These are phyloP conservation scores for Serendipita sp. DNA, from an alignment of 768 basidiomycete genomes.

Conservation along the genomic window DNA sequence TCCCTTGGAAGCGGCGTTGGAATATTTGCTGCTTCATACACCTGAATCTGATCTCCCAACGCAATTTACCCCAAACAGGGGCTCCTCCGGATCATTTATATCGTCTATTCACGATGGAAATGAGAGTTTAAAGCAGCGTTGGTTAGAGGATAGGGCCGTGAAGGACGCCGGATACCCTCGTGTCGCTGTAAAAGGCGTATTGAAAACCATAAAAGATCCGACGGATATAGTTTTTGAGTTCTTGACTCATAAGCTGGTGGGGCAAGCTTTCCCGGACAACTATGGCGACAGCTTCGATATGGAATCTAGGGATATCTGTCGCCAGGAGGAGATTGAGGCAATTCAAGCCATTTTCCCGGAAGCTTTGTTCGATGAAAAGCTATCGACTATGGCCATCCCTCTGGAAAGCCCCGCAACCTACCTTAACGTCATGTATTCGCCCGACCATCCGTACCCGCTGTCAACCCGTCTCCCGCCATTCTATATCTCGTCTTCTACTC, in stretches of 20 bases:
- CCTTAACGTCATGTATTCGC: conserved; percentile 48
- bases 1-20: conserved; percentile 62
- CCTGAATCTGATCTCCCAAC: conserved; percentile 79
- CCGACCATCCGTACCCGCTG: conserved; percentile 29
- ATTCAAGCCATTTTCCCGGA: conserved; percentile 13
- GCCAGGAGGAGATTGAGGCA: conserved; percentile 22
- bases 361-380: not conserved
- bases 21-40: conserved; percentile 66
- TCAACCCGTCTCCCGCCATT: conserved; percentile 43
- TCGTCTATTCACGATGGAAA: conserved; percentile 45
- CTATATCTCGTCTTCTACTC: conserved; percentile 51
- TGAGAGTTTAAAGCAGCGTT: conserved; percentile 51
- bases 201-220: conserved; percentile 11
- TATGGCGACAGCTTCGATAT: conserved; percentile 12
- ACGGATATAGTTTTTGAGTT: not conserved
- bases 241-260: not conserved
- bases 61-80: conserved; percentile 46
- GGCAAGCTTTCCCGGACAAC: not conserved
- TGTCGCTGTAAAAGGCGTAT: conserved; percentile 40
- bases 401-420: conserved; percentile 47
- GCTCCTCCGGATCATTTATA: conserved; percentile 55
- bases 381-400: conserved; percentile 19
- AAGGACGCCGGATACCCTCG: conserved; percentile 76
- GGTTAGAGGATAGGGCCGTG: conserved; percentile 63
- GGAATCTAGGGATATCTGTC: conserved; percentile 14